Base-by-base conservation (phyloP, 1,284 basidiomycete species). In the Tilletia walkeri region DNA sequence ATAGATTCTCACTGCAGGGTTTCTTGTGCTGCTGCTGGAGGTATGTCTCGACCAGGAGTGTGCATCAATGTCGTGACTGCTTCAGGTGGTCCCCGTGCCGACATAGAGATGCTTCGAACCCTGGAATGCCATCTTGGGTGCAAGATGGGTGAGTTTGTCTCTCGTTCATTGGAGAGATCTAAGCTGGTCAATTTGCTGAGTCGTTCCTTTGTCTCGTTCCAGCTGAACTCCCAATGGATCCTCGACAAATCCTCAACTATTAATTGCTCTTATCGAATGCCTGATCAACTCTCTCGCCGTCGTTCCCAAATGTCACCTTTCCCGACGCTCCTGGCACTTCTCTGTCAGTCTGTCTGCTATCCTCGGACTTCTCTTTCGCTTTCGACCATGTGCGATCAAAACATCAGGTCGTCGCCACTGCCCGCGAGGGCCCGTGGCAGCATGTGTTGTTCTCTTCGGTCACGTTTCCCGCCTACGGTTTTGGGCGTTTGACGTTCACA, bases 61-160 rank as follows among this genome's bases (percentile, higher is more conserved):
- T 89, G 96, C 73, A 88, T 96, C 81, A 95, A 95, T 82, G 95
- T 96, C 80, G 94, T 97, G 71, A 96, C 95, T 71, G 94, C 94
- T 59, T 94, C 93, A 1, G 94, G 94, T 47, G 94, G 94, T 61
- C 75, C 76, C 12, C 66, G 77, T 14, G 79, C 78, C 30, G 94
- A 97, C 83, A 93, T 97, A 65, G 94, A 97, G 86, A 96, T 96
- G 94, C 86, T 97, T 75, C 89, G 94, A 81, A 94, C 92, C 77
- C 95, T 96, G 86, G 94, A 97, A 87, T 95, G 94, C 88, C 78
- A 79, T 39, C 70, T 80, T 20, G 77, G 78, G 6, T 79, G 76
- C 67, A 78, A 78, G 67, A 79, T 79, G 78, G 76, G 73, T 59
- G 78, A 78, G 56, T 56, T 70, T 12, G 14, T 20, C 67, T 24